Conservation (phyloP, 2,329 filamentous ascomycete genomes). For the Fusarium redolens region DNA sequence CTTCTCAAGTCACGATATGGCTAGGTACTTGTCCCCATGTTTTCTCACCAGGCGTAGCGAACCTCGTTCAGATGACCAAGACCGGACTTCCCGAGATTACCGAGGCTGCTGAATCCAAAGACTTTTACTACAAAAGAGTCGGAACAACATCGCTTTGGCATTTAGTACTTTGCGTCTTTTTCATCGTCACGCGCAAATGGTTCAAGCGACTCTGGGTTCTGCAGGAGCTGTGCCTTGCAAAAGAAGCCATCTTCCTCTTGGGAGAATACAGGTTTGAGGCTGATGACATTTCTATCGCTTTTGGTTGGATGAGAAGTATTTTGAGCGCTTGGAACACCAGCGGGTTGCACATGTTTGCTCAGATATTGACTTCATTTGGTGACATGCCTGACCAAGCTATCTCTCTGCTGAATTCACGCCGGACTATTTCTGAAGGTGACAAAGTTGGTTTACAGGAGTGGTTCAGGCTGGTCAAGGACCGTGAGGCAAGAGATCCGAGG, state of each 20-base stretch:
- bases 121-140: not conserved
- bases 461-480: not conserved
- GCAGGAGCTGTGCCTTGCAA: not conserved
- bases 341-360: not conserved
- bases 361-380: not conserved
- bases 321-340: not conserved
- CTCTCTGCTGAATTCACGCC: rapidly evolving
- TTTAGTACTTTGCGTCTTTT: not conserved
- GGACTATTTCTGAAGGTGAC: not conserved
- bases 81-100: not conserved
- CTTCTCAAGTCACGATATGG: not conserved
- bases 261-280: not conserved
- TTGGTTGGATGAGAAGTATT: not conserved
- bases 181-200: not conserved
- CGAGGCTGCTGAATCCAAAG: not conserved
- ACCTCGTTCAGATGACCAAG: not conserved
- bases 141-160: not conserved
- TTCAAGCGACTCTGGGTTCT: not conserved
- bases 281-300: not conserved
- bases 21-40: not conserved
- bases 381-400: not conserved
- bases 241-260: not conserved
- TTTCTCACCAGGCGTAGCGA: not conserved
- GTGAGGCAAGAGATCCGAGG: not conserved
- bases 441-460: not conserved